A percentile compares a stretch with the other conserved stretches of the same genome.
phyloP scores from a whole-genome alignment of 2,329 filamentous ascomycete species.

The Ustulina deusta region DNA sequence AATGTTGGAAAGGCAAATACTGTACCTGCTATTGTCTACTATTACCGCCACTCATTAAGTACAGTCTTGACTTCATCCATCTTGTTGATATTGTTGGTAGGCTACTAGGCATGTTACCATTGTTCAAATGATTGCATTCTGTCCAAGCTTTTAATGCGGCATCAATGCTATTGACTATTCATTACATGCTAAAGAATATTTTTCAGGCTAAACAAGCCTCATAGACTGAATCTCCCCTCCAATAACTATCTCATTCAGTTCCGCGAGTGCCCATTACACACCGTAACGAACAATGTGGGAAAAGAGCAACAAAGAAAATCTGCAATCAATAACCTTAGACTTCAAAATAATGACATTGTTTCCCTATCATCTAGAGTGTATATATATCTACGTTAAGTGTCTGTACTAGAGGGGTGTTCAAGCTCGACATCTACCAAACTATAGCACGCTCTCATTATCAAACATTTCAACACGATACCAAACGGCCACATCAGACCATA shows the following conservation, averaged over 20 bases:
- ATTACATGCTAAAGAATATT: too few species aligned
- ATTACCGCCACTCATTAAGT: too few species aligned
- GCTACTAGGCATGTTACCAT: too few species aligned
- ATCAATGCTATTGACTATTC: too few species aligned
- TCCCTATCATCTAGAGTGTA: neutral
- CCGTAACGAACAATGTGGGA: neutral
- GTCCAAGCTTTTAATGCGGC: too few species aligned
- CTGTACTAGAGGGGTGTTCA: neutral
- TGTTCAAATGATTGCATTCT: too few species aligned
- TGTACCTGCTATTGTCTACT: too few species aligned
- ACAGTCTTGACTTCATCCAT: too few species aligned
- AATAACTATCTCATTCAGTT: neutral
- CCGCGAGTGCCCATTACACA: neutral
- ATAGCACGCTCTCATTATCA: neutral
- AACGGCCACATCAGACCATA: neutral
- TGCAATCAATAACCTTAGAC: neutral
- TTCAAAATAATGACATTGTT: neutral
- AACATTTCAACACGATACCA: neutral
- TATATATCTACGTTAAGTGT: neutral
- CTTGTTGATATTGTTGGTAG: too few species aligned
- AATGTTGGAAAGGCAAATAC: too few species aligned
- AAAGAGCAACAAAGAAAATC: neutral
- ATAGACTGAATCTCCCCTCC: too few species aligned
- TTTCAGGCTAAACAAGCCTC: neutral
- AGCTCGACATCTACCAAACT: neutral